A percentile compares a stretch with the other conserved stretches of the same genome.
phyloP scores from a whole-genome alignment of 108 stramenopile genomes.

The Pseudonitzschia multiseries region DNA sequence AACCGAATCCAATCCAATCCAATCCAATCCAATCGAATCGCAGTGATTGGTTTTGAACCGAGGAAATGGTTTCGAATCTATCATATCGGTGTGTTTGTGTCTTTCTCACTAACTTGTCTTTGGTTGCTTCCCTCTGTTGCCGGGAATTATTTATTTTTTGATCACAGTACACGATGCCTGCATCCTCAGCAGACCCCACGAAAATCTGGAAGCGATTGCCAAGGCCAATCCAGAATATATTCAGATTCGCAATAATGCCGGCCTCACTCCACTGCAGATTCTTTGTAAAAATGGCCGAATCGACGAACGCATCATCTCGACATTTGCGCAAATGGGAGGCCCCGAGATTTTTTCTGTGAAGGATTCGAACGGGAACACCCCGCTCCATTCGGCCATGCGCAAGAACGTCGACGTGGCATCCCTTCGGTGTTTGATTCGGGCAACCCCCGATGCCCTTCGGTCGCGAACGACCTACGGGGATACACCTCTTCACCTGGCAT shows the following conservation, averaged over 20 bases:
- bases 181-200: slow-evolving; percentile 37
- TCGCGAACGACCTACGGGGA: slow-evolving; percentile 49
- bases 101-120: too few species aligned
- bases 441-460: slow-evolving; percentile 46
- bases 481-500: slow-evolving; percentile 47
- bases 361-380: slow-evolving; percentile 48
- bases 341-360: slow-evolving; percentile 39
- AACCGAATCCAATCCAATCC: too few species aligned
- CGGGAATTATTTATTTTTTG: too few species aligned
- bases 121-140: too few species aligned
- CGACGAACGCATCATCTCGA: slow-evolving; percentile 42
- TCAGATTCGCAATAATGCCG: slow-evolving; percentile 42
- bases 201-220: slow-evolving; percentile 50
- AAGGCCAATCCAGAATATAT: slow-evolving; percentile 50
- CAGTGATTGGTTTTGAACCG: not conserved
- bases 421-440: slow-evolving; percentile 42
- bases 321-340: slow-evolving; percentile 48
- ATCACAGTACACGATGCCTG: slow-evolving; percentile 49
- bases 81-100: too few species aligned
- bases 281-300: slow-evolving; percentile 48
- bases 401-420: slow-evolving; percentile 34
- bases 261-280: slow-evolving; percentile 50
- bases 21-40: too few species aligned
- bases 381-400: slow-evolving; percentile 53
- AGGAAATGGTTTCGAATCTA: not conserved